Evolutionary conservation across 2,329 filamentous ascomycete species (phyloP), one percentile per base, ranked within the genome.

Genomic region (Colletotrichum ledebouriae): DNA sequence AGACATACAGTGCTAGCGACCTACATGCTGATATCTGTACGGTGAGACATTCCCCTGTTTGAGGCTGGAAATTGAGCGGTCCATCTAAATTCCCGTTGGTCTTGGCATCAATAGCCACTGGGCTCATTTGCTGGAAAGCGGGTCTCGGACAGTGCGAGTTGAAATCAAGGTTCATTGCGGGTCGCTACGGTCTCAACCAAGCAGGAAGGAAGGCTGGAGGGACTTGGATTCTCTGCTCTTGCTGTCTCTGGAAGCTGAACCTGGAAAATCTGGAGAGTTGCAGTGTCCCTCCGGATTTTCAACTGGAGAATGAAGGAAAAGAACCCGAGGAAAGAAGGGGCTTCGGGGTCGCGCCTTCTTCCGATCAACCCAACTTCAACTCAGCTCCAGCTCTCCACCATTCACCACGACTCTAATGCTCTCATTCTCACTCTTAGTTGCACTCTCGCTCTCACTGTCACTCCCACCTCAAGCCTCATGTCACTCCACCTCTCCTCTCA

Each of bases 21-120:
- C 2, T 1, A 2, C 1, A 2, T 39, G 12, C 3, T 3, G 1
- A 6, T 37, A 4, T 6, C 1, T 11, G 5, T 9, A 55, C 60
- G 53, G 61, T 56, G 15, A 20, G 6, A 2, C 6, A 3, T 13
- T 13, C 55, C 61, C 55, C 15, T 59, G 29, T 50, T 39, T n/a
- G 59, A 7, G 12, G 37, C 41, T 65, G 61, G 61, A 68, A 65
- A 65, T 68, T 65, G 55, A 56, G 34, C 22, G 65, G 65, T 59
- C 47, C 55, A 56, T 65, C 47, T 55, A 65, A 68, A 59, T 68
- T 59, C 65, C 65, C 47, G 49, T 25, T 11, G 34, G 65, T 49
- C 65, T 68, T 68, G 65, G 65, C 65, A 49, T 44, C 11, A 10
- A 9, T 15, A 33, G 61, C 22, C 29, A 65, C 53, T 68, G 61